Conservation (phyloP, 179 eudicot genomes). For the Monotropa hypopitys region DNA sequence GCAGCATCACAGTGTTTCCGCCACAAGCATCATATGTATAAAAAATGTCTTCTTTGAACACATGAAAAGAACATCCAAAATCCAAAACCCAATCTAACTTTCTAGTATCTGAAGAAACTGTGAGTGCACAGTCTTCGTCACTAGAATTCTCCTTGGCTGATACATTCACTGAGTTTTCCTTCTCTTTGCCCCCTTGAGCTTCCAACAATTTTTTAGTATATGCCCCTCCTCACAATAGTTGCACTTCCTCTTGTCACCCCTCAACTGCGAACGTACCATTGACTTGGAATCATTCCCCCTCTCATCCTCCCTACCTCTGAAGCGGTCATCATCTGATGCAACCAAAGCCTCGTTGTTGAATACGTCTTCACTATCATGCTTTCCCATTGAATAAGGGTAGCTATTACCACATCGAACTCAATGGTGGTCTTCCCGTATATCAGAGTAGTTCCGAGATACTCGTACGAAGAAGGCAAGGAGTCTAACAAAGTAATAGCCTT, state of each 20-base stretch:
- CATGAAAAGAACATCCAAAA: background rate
- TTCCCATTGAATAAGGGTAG: background rate
- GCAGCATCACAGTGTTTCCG: too few species aligned
- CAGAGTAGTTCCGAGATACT: background rate
- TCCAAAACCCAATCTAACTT: background rate
- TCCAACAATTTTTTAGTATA: background rate
- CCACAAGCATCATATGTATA: background rate
- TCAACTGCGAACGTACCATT: background rate
- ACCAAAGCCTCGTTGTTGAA: too few species aligned
- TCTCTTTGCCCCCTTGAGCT: background rate
- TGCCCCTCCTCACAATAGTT: background rate
- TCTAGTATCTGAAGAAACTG: background rate
- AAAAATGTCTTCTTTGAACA: background rate
- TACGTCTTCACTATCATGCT: background rate
- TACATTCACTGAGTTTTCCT: background rate
- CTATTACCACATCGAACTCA: too few species aligned
- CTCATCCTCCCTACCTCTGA: background rate
- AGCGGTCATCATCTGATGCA: background rate
- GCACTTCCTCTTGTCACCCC: background rate
- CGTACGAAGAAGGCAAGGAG: background rate
- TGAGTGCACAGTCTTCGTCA: too few species aligned
- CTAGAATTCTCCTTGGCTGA: background rate
- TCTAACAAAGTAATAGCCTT: background rate
- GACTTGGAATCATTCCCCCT: background rate
- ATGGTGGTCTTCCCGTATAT: background rate